Evolutionary conservation across 345 rosid genomes (phyloP), one percentile per base, ranked within the genome.

Genomic region (Brassica cretica): DNA sequence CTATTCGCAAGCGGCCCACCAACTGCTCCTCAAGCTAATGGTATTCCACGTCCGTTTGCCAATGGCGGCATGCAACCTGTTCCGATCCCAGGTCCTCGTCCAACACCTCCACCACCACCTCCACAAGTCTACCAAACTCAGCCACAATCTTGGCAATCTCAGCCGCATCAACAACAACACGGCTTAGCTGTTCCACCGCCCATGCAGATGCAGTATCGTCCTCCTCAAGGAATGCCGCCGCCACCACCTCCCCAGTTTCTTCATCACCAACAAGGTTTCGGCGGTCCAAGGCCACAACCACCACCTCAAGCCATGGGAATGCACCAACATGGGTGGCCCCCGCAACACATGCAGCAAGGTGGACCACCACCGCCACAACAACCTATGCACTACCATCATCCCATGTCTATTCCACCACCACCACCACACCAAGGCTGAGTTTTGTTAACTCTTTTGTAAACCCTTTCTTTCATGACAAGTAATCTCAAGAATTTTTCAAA

Each of bases 1-100:
- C 67, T 93, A 64, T 95, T 93, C 70, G 97, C 99, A 2, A 89
- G 89, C 15, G 98, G 96, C 11, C 98, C 99, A 8, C 98, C 97
- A 61, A 80, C 87, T 63, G 81, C 80, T 68, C 72, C 89, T 65
- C 93, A 85, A 75, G 93, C 87, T 78, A 89, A 89, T 6, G 94
- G 93, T 66, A 61, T 86, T 71, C 93, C 92, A 63, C 89, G 92
- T 6, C 91, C 94, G 14, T 91, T 88, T 78, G 82, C 84, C 33
- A 91, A 90, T 67, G 96, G 94, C 5, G 77, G 76, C 9, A 80
- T 83, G 79, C 82, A 90, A 66, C 87, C 92, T 55, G 75, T 79
- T 27, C 78, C 88, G 7, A 74, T 93, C 35, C 84, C 86, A 1
- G 82, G 81, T 0, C 69, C 85, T 5, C 92, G 94, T 11, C 97